Evolutionary conservation across 495 filamentous ascomycete species (phyloP), one percentile per base, ranked within the genome.

Genomic region (Friedmanniomyces simplex): DNA sequence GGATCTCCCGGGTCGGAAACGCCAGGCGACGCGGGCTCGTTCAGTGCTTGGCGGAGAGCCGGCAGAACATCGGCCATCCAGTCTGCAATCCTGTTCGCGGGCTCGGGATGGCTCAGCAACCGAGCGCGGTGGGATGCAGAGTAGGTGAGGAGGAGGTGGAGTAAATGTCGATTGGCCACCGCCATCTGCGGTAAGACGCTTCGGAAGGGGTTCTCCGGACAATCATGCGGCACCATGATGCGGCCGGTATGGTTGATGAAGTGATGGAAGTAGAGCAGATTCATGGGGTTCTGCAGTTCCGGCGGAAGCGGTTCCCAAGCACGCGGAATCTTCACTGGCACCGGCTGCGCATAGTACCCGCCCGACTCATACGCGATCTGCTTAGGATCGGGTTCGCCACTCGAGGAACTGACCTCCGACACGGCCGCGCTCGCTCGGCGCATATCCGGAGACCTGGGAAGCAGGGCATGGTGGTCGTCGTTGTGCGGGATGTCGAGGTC

Each of bases 51-150:
- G 28, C 85, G 79, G 22, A 95, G 77, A 21, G 82, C 78, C 0
- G 85, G 83, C 56, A 95, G 88, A 13, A 91, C 86, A 60, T 87
- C 79, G 66, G 86, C 77, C 16, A 93, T 85, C 79, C 84, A 91
- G 24, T 77, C 72, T 0, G 87, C 86, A 47, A 94, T 94, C 24
- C 89, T 81, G 65, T 80, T 86, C 6, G 80, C 77, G 1, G 89
- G 89, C 66, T 93, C 88, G 0, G 78, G 77, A 48, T 90, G 85
- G 11, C 79, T 76, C 32, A 95, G 69, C 32, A 91, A 80, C 25
- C 86, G 81, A 25, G 89, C 87, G 49, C 88, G 83, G 66, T 95
- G 89, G 54, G 81, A 85, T 25, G 89, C 89, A 18, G 83, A 88
- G 66, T 88, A 95, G 21, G 89, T 86, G 42, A 95, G 78, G 46